Evolutionary conservation across 169 alveolate genomes (phyloP).

Genomic region (Plasmodium knowlesi): DNA sequence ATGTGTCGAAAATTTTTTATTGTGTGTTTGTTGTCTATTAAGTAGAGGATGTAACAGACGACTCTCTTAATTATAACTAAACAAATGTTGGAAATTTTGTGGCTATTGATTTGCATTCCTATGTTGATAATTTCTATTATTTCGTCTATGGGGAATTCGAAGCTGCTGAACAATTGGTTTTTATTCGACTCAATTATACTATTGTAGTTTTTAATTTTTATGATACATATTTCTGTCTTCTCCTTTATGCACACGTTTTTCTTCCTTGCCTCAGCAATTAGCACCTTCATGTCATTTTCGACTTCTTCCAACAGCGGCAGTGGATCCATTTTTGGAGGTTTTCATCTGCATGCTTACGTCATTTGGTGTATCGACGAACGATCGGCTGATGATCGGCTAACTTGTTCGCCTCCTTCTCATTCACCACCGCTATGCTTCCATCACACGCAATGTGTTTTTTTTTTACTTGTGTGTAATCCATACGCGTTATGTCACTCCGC

Average conservation of each 20-base stretch:
- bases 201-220: conserved; percentile 55
- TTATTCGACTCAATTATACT: conserved; percentile 45
- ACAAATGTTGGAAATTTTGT: conserved; percentile 31
- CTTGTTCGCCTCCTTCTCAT: background rate
- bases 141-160: conserved; percentile 65
- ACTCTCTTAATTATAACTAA: conserved; percentile 23
- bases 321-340: conserved; percentile 16
- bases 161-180: conserved; percentile 30
- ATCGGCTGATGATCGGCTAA: background rate
- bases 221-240: conserved; percentile 42
- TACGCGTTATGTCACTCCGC: background rate
- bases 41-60: conserved; percentile 35
- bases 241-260: conserved; percentile 59
- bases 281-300: conserved; percentile 51
- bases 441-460: background rate
- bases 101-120: conserved; percentile 23
- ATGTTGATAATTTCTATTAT: conserved; percentile 43
- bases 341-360: background rate
- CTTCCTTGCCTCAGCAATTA: conserved; percentile 38
- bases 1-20: conserved; percentile 32
- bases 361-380: background rate
- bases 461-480: background rate
- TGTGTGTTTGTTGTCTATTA: conserved; percentile 57
- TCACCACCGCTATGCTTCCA: background rate
- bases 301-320: conserved; percentile 38